A percentile compares a stretch with the other conserved stretches of the same genome.
These are phyloP conservation scores for Podila clonocystis DNA, from an alignment of 192 early-diverging fungal species.

Conservation along the genomic window DNA sequence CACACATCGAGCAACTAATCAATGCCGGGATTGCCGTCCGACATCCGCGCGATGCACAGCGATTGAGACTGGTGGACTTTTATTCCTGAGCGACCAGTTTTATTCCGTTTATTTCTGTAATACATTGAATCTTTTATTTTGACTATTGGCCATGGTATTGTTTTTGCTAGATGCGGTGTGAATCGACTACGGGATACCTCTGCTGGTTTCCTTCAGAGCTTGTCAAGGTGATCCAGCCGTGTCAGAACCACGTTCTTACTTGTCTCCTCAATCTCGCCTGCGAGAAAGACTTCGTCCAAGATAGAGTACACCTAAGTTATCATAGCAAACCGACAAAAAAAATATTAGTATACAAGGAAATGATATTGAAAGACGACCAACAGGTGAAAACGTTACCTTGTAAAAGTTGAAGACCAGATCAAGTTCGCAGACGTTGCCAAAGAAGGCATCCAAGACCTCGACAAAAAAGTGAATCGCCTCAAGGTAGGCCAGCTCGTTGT, in stretches of 20 bases:
- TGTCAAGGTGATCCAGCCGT: slow-evolving; percentile 81
- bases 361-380: not conserved
- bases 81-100: slow-evolving; percentile 19
- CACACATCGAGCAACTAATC: slow-evolving; percentile 62
- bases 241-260: slow-evolving; percentile 81
- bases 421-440: slow-evolving; percentile 98
- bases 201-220: slow-evolving; percentile 49
- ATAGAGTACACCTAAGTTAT: slow-evolving; percentile 86
- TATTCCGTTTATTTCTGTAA: too few species aligned
- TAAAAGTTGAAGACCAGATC: slow-evolving; percentile 99
- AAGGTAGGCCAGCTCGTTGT: slow-evolving; percentile 95
- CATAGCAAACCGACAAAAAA: not conserved
- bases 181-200: not conserved
- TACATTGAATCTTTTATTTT: not conserved
- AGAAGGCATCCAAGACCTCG: slow-evolving; percentile 97
- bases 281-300: slow-evolving; percentile 97
- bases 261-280: slow-evolving; percentile 98
- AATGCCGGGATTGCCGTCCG: slow-evolving; percentile 59
- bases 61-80: slow-evolving; percentile 55
- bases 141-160: not conserved
- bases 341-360: not conserved
- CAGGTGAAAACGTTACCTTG: slow-evolving; percentile 57
- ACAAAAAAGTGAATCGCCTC: slow-evolving; percentile 99
- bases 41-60: slow-evolving; percentile 57
- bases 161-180: not conserved